phyloP scores from a whole-genome alignment of 2,329 filamentous ascomycete species.

The Colletotrichum magnum region DNA sequence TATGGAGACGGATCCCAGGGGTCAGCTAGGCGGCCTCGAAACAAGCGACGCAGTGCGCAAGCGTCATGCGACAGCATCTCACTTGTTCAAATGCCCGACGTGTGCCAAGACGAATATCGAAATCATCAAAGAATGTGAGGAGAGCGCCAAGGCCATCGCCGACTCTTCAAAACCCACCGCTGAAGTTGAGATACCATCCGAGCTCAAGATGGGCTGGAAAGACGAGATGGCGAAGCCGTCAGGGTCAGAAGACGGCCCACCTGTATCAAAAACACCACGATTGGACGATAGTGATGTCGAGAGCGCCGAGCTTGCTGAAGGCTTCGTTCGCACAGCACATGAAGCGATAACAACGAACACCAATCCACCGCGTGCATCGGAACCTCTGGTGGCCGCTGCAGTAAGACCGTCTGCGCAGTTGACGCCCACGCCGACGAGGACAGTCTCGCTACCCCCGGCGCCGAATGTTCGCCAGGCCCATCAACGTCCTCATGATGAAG shows the following conservation, averaged over 20 bases:
- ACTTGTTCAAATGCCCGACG: slow-evolving; percentile 75
- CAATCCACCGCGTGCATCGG: neutral
- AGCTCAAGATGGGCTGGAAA: slow-evolving; percentile 77
- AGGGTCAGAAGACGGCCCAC: slow-evolving; percentile 1
- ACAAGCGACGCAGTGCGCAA: slow-evolving; percentile 76
- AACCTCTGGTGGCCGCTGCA: neutral
- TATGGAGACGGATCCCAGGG: slow-evolving; percentile 91
- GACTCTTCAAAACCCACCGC: slow-evolving; percentile 45
- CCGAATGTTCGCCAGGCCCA: slow-evolving; percentile 32
- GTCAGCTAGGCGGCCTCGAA: slow-evolving; percentile 92
- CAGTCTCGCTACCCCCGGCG: slow-evolving; percentile 45
- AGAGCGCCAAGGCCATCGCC: slow-evolving; percentile 60
- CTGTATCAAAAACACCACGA: neutral
- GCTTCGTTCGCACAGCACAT: slow-evolving; percentile 68
- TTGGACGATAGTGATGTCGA: slow-evolving; percentile 53
- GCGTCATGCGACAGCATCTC: slow-evolving; percentile 77
- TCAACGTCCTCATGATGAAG: slow-evolving; percentile 53
- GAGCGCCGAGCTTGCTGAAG: slow-evolving; percentile 68
- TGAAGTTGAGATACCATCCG: slow-evolving; percentile 67
- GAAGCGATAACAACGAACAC: slow-evolving; percentile 20
- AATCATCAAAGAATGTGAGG: slow-evolving; percentile 80
- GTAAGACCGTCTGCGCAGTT: slow-evolving; percentile 43
- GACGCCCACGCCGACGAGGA: slow-evolving; percentile 47
- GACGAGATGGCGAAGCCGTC: slow-evolving; percentile 73
- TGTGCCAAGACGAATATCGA: slow-evolving; percentile 82